These are phyloP conservation scores for Xylaria castorea DNA, from an alignment of 495 filamentous ascomycete genomes.

Conservation along the genomic window DNA sequence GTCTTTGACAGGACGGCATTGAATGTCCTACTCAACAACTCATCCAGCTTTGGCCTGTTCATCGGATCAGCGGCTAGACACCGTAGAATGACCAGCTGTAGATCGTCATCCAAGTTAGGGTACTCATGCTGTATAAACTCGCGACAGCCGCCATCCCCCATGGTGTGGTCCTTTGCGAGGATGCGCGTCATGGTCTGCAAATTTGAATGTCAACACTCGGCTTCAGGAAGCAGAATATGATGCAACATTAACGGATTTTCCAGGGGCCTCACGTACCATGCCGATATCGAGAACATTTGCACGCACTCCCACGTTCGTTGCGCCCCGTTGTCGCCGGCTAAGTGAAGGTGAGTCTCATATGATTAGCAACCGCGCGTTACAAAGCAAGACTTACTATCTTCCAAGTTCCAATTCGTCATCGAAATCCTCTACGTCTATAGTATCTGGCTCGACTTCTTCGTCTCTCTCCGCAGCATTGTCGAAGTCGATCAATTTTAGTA, in stretches of 20 bases:
- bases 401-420: not conserved
- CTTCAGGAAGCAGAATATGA: not conserved
- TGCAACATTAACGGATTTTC: not conserved
- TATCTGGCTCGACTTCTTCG: not conserved
- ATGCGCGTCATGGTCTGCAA: not conserved
- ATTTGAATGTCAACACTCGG: not conserved
- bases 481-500: slow-evolving; percentile 6
- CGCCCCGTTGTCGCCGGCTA: not conserved
- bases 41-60: not conserved
- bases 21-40: not conserved
- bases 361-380: not conserved
- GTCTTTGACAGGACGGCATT: not conserved
- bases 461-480: not conserved
- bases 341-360: not conserved
- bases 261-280: not conserved
- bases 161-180: not conserved
- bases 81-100: not conserved
- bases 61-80: not conserved
- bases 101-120: not conserved
- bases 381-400: not conserved
- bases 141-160: not conserved
- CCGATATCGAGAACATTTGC: not conserved
- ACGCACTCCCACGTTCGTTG: not conserved
- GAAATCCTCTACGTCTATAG: not conserved
- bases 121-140: not conserved